Conservation (phyloP, 192 early-diverging fungal genomes). For the Physocladia obscura region DNA sequence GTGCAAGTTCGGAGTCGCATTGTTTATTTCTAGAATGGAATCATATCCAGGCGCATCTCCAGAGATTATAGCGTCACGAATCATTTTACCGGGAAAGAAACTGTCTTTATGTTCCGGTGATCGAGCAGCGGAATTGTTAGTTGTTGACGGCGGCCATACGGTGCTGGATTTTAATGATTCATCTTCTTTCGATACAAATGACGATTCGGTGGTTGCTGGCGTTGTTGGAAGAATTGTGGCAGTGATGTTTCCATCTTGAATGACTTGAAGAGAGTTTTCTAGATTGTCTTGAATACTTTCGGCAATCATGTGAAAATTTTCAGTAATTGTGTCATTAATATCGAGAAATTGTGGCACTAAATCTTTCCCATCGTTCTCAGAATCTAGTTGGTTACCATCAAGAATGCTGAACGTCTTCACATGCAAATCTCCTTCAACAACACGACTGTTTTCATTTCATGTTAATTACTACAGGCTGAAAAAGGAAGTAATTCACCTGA, state of each 20-base stretch:
- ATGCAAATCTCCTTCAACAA: slow-evolving; percentile 33
- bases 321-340: no score
- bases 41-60: neutral
- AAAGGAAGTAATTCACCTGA: slow-evolving; percentile 40
- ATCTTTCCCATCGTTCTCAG: neutral
- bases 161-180: neutral
- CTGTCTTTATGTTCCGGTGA: neutral
- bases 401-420: slow-evolving; percentile 38
- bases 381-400: neutral
- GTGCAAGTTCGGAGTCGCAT: slow-evolving; percentile 31
- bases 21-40: slow-evolving; percentile 37
- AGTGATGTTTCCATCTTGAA: neutral
- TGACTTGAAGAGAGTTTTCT: neutral
- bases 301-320: no score
- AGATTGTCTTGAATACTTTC: neutral
- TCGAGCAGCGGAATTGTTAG: no score
- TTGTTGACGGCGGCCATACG: no score
- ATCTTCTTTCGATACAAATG: neutral
- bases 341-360: no score
- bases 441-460: slow-evolving; percentile 37
- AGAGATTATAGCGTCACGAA: slow-evolving; percentile 27
- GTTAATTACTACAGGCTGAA: slow-evolving; percentile 52
- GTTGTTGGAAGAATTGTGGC: neutral
- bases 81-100: neutral
- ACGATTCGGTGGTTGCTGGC: neutral